Evolutionary conservation across 495 filamentous ascomycete genomes (phyloP), one percentile per base, ranked within the genome.

Genomic region (Neurospora tetrasperma): DNA sequence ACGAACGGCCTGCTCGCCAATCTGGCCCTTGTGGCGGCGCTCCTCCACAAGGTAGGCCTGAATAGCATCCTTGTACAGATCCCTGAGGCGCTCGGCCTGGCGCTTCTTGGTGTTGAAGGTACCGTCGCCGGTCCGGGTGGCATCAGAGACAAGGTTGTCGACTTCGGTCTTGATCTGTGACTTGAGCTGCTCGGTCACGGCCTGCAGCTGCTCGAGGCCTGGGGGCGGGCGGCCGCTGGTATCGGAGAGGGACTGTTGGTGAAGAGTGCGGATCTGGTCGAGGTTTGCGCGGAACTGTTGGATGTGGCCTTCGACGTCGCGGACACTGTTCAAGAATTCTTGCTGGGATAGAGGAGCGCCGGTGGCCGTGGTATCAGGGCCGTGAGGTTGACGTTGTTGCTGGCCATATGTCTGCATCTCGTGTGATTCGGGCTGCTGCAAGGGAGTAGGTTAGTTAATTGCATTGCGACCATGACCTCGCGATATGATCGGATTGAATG

Each of bases 1-100:
- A 72, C 91, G 86, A 70, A 87, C 85, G 78, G 93, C 91, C 80
- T 91, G 89, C 70, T 92, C 90, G 71, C 87, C 85, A 75, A 91
- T 92, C 69, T 89, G 82, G 75, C 85, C 82, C 75, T 87, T 84
- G 82, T 91, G 92, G n/a, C 81, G 82, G 66, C 83, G 80, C 83
- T 93, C 91, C 77, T 91, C 89, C 71, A 87, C 81, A 73, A 90
- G 84, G 78, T 89, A 93, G 42, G 83, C 85, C 75, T 88, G 84
- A 73, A 93, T 80, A 76, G 88, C 87, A 69, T 85, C 84, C 81
- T 88, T 85, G 81, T 93, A 92, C 66, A 87, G 85, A 48, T 79
- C 80, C 83, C 91, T 92, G 78, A 93, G 81, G 76, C 85, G 85
- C 66, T 87, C 84, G 48, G 89, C 84, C 79, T 93, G 91, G 72